These are phyloP conservation scores for Ensete glaucum DNA, from an alignment of 176 grass and related monocot genomes.

Conservation along the genomic window DNA sequence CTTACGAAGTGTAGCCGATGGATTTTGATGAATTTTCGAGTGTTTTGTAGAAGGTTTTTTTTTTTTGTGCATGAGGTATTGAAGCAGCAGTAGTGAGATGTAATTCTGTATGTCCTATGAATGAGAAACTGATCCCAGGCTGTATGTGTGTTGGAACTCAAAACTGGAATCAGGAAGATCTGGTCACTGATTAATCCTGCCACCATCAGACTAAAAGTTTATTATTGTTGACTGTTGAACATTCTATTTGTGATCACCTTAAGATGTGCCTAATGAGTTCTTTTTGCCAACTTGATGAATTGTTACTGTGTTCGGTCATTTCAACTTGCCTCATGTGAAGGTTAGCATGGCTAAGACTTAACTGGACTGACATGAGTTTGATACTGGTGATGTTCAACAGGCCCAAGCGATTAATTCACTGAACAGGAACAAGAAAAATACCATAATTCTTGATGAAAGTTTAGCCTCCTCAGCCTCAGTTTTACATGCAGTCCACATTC, in stretches of 20 bases:
- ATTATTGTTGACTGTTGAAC: neutral
- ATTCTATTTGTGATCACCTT: neutral
- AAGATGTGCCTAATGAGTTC: slow-evolving; percentile 4
- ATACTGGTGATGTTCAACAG: too few relatives aligned
- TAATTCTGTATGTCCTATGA: slow-evolving; percentile 2
- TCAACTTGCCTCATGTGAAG: too few relatives aligned
- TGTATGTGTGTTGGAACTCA: neutral
- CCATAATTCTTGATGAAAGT: too few relatives aligned
- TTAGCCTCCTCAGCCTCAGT: too few relatives aligned
- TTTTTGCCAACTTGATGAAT: neutral
- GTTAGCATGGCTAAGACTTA: too few relatives aligned
- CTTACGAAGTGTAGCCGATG: neutral
- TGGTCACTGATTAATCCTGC: neutral
- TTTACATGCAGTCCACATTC: too few relatives aligned
- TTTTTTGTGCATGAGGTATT: neutral
- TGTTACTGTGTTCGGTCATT: neutral
- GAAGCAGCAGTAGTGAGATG: too few relatives aligned
- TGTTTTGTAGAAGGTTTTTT: neutral
- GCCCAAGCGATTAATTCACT: too few relatives aligned
- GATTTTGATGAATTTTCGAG: neutral
- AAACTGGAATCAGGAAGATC: neutral
- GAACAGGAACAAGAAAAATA: too few relatives aligned
- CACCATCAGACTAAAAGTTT: too few relatives aligned
- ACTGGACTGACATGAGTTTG: too few relatives aligned
- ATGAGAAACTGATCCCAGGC: neutral